Evolutionary conservation across 164 flowering plant species (phyloP).

Genomic region (Sedum album): DNA sequence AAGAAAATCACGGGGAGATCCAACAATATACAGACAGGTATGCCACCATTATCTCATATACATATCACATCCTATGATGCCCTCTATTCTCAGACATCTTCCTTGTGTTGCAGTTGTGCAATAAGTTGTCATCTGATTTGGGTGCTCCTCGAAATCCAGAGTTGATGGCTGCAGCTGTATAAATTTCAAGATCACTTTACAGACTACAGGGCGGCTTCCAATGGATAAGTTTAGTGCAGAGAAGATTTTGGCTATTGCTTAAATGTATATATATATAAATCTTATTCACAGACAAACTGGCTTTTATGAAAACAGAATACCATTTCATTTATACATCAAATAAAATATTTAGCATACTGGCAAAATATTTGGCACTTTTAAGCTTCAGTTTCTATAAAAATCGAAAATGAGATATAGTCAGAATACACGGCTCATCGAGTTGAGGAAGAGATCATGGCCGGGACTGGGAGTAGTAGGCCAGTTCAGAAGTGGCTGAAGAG

Average conservation of each 20-base stretch:
- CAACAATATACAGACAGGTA: constrained; percentile 74
- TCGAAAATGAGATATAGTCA: background rate
- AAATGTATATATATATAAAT: background rate
- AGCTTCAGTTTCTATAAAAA: too few species aligned
- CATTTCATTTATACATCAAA: too few species aligned
- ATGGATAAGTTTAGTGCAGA: background rate
- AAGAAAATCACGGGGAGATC: constrained; percentile 75
- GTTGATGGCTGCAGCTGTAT: constrained; percentile 23
- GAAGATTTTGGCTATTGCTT: background rate
- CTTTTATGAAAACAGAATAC: too few species aligned
- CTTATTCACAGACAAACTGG: background rate
- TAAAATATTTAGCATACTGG: too few species aligned
- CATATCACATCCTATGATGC: background rate
- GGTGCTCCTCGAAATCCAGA: constrained; percentile 43
- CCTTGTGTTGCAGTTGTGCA: constrained; percentile 53
- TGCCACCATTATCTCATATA: background rate
- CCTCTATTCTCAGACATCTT: background rate
- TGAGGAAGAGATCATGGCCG: background rate
- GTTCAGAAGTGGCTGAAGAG: constrained; percentile 6
- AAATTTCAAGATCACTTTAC: background rate
- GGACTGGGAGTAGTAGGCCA: background rate
- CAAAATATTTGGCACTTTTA: too few species aligned
- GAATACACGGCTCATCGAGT: background rate
- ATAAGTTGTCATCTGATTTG: constrained; percentile 51
- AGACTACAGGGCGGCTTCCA: background rate